Percentiles rank a stretch among this genome's conserved stretches.
phyloP scores from a whole-genome alignment of 1,284 basidiomycete genomes.

The Malassezia vespertilionis region DNA sequence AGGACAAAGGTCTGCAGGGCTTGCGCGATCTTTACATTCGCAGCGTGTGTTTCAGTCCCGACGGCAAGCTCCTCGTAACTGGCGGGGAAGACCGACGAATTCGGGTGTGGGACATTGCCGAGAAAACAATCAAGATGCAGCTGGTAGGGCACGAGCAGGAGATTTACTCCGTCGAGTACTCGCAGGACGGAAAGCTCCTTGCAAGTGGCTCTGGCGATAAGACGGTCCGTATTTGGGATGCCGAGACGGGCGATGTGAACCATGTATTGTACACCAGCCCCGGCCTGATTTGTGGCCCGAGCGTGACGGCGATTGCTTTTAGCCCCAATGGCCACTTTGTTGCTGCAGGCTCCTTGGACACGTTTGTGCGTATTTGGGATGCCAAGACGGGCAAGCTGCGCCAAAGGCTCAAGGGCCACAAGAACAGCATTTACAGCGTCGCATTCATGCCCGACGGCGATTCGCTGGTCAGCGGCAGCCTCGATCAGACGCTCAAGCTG shows the following conservation, averaged over 20 bases:
- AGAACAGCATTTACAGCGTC: conserved; percentile 70
- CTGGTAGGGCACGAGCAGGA: conserved; percentile 79
- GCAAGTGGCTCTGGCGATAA: conserved; percentile 82
- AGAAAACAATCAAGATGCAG: conserved; percentile 54
- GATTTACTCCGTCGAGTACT: conserved; percentile 77
- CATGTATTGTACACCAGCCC: conserved; percentile 45
- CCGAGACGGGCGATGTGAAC: conserved; percentile 53
- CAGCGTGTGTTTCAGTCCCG: conserved; percentile 43
- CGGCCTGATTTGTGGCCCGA: conserved; percentile 52
- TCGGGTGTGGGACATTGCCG: conserved; percentile 64
- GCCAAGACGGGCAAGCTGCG: conserved; percentile 61
- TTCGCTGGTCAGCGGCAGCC: conserved; percentile 64
- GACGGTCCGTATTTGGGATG: conserved; percentile 79
- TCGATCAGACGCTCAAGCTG: conserved; percentile 76
- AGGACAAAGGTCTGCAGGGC: conserved; percentile 10
- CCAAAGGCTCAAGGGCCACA: conserved; percentile 66
- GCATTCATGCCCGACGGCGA: conserved; percentile 76
- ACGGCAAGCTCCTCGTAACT: conserved; percentile 42
- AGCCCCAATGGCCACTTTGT: conserved; percentile 69
- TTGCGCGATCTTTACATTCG: conserved; percentile 44
- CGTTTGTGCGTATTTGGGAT: conserved; percentile 77
- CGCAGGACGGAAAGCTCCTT: conserved; percentile 65
- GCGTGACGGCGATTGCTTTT: conserved; percentile 63
- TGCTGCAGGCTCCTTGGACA: conserved; percentile 73
- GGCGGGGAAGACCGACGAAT: conserved; percentile 46